These are phyloP conservation scores for Isabelozyma rhagii DNA, from an alignment of 805 yeast genomes.

Conservation along the genomic window DNA sequence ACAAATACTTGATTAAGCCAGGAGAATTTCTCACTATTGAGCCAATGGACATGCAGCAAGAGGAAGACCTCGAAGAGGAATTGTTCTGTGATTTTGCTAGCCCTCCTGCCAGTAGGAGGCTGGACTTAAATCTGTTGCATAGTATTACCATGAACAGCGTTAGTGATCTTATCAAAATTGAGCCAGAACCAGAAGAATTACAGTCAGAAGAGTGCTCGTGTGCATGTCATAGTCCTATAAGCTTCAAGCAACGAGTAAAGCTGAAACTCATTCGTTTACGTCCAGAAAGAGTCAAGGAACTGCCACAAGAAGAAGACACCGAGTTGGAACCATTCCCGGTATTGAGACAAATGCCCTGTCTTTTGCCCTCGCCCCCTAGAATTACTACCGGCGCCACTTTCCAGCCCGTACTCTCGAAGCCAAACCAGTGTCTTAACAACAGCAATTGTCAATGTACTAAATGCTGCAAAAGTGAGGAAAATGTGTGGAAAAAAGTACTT, in stretches of 20 bases:
- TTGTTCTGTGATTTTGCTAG: too few relatives aligned
- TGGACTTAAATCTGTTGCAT: too few relatives aligned
- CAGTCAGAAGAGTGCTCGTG: not conserved
- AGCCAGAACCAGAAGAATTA: not conserved
- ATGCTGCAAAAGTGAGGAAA: not conserved
- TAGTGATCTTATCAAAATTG: not conserved
- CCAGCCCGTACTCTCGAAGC: not conserved
- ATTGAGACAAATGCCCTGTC: not conserved
- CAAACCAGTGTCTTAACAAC: slow-evolving; percentile 1
- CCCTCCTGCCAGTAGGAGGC: too few relatives aligned
- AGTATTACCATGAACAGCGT: not conserved
- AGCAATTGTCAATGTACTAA: not conserved
- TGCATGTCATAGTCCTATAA: not conserved
- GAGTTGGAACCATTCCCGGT: too few relatives aligned
- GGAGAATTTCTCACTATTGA: slow-evolving; percentile 28
- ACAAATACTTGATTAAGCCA: slow-evolving; percentile 23
- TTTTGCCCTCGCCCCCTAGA: not conserved
- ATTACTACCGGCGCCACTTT: not conserved
- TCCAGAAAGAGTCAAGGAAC: not conserved
- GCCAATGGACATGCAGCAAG: too few relatives aligned
- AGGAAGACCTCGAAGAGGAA: not conserved
- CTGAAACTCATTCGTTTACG: not conserved
- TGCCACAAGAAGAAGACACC: not conserved
- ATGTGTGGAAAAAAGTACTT: slow-evolving; percentile 28
- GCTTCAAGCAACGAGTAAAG: not conserved